These are phyloP conservation scores for Brassica hybrid DNA, from an alignment of 441 rosid species.

Conservation along the genomic window DNA sequence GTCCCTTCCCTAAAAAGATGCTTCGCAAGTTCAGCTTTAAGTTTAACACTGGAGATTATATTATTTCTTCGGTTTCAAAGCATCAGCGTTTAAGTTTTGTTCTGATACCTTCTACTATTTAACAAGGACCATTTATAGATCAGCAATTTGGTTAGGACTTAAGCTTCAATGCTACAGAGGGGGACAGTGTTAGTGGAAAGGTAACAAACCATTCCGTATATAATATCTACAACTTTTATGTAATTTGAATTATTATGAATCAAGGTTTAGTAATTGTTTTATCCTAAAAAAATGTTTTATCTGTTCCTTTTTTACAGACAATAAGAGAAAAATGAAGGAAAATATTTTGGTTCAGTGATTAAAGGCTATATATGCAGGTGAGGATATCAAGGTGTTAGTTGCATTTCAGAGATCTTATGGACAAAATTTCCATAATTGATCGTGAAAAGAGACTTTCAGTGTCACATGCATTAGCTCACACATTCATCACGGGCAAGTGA, in stretches of 20 bases:
- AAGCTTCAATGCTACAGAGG: neutral
- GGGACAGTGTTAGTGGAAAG: neutral
- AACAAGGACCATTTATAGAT: neutral
- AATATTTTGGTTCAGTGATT: conserved; percentile 82
- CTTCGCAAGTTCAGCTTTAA: neutral
- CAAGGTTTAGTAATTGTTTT: neutral
- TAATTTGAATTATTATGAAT: neutral
- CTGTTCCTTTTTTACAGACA: conserved; percentile 39
- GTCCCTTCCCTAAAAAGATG: neutral
- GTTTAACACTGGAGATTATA: neutral
- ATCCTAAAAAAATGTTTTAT: neutral
- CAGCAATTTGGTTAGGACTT: neutral
- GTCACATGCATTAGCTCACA: conserved; percentile 75
- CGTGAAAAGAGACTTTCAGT: conserved; percentile 89
- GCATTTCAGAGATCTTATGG: conserved; percentile 83
- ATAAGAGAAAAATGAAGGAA: conserved; percentile 47
- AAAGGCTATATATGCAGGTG: conserved; percentile 59
- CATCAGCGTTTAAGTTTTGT: neutral
- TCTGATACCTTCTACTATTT: neutral
- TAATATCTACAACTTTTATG: neutral
- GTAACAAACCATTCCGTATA: neutral
- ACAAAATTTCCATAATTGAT: conserved; percentile 78
- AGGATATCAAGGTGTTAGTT: conserved; percentile 83
- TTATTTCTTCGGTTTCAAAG: neutral
- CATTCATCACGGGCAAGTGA: conserved; percentile 99